phyloP scores from a whole-genome alignment of 805 yeast genomes.

The Debaryomyces hansenii region DNA sequence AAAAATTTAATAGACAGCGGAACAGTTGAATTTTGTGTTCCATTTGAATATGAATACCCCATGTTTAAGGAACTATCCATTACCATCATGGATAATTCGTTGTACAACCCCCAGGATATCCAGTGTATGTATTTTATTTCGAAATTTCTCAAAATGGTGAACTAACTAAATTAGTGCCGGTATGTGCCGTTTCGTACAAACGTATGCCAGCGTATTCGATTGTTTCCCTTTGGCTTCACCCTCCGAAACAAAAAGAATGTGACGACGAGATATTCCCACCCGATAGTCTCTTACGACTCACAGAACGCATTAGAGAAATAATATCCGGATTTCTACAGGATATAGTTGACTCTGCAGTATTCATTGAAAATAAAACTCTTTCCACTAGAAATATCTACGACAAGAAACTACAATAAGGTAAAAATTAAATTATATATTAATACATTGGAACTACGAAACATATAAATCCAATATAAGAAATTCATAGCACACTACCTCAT shows the following conservation, averaged over 20 bases:
- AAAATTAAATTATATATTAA: not conserved
- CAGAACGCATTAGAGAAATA: conserved; percentile 6
- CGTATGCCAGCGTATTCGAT: conserved; percentile 9
- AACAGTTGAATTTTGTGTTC: conserved; percentile 16
- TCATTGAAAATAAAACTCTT: conserved; percentile 8
- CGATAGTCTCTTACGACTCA: conserved; percentile 3
- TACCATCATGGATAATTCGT: conserved; percentile 12
- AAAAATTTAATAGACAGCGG: conserved; percentile 12
- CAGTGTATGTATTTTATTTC: conserved; percentile 7
- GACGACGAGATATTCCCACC: conserved; percentile 1
- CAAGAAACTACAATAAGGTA: not conserved
- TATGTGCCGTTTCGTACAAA: conserved; percentile 15
- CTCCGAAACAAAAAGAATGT: not conserved
- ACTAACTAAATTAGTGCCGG: conserved; percentile 11
- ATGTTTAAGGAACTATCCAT: conserved; percentile 8
- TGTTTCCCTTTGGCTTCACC: conserved; percentile 17
- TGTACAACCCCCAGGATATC: conserved; percentile 9
- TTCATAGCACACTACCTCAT: not conserved
- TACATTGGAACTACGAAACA: not conserved
- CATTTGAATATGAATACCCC: conserved; percentile 7
- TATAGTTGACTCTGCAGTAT: conserved; percentile 8
- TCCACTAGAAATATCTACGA: conserved; percentile 6
- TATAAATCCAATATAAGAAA: not conserved
- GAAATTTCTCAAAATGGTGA: not conserved
- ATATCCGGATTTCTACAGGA: conserved; percentile 6